These are phyloP conservation scores for Lactifluus pinguis DNA, from an alignment of 768 basidiomycete genomes.

Conservation along the genomic window DNA sequence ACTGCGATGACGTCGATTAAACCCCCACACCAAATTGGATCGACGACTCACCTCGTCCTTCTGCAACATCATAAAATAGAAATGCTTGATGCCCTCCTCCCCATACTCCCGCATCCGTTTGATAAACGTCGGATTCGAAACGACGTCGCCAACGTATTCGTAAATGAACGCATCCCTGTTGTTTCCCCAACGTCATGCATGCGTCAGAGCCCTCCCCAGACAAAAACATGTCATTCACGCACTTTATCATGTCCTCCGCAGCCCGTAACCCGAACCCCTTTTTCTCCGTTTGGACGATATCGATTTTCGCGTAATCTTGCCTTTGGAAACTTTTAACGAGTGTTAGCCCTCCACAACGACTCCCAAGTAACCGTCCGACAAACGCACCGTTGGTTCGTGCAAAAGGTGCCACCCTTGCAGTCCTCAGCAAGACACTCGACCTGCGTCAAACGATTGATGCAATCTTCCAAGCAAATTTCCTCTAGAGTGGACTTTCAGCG, in stretches of 20 bases:
- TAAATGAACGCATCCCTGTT: constrained; percentile 86
- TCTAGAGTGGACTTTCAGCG: constrained; percentile 43
- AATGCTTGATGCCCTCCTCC: constrained; percentile 87
- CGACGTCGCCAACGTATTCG: constrained; percentile 96
- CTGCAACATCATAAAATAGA: constrained; percentile 99
- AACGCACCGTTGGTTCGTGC: constrained; percentile 90
- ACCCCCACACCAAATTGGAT: not conserved
- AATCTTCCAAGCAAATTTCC: constrained; percentile 82
- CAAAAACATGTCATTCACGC: constrained; percentile 23
- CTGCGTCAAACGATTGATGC: constrained; percentile 95
- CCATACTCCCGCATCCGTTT: constrained; percentile 93
- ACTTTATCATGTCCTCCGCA: constrained; percentile 56
- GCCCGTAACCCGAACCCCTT: constrained; percentile 94
- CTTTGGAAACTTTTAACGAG: constrained; percentile 70
- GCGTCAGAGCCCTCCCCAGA: too few relatives aligned
- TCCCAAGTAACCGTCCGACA: not conserved
- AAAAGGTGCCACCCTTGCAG: constrained; percentile 72
- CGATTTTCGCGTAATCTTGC: constrained; percentile 74
- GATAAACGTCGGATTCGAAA: constrained; percentile 77
- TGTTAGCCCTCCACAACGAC: not conserved
- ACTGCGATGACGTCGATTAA: constrained; percentile 38
- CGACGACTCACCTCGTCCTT: constrained; percentile 76
- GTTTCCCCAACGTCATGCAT: not conserved
- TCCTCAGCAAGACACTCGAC: constrained; percentile 91
- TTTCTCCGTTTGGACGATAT: constrained; percentile 89